Evolutionary conservation across 345 rosid species (phyloP), one percentile per base, ranked within the genome.

Genomic region (Eucalyptus guilfoylei): DNA sequence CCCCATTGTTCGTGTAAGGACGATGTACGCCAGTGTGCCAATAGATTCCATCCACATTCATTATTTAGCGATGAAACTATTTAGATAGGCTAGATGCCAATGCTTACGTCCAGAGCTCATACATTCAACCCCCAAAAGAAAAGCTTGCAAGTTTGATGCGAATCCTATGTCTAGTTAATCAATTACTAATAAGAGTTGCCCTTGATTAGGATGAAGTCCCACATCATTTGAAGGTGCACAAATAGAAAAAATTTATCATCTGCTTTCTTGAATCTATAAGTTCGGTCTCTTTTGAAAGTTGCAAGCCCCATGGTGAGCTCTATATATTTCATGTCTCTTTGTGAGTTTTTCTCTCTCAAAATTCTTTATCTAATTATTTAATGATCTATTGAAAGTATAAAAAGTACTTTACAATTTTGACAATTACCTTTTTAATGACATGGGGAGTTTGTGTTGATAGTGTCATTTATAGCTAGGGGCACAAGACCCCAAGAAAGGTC

Each of bases 211-310:
- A 72, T 2, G 23, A 9, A 17, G 24, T 72, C 26, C 26, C 45
- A 19, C 8, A 2, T 32, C 23, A 8, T 1, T 72, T 72, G 44
- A 34, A 37, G 3, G 24, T 19, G 81, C 5, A 0, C 80, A 4
- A 6, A 19, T 5, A 14, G 3, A 34, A 69, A 4, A 32, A 5
- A 3, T 0, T 8, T 17, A 9, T 69, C 6, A 0, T 69, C 6
- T n/a, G 1, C 10, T 64, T n/a, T n/a, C 2, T 10, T 34, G 24
- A 17, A 32, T 69, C 1, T 16, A 32, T 9, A 40, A 69, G 24
- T 69, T 16, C 1, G 1, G 26, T 5, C 7, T 34, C 14, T 34
- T 3, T 64, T n/a, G 3, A n/a, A 64, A 64, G 19, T 14, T 64
- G 76, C 37, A n/a, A 64, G 32, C 2, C 6, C 0, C 80, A 17